phyloP scores from a whole-genome alignment of 2,329 filamentous ascomycete species.

The Colletotrichum tanaceti region DNA sequence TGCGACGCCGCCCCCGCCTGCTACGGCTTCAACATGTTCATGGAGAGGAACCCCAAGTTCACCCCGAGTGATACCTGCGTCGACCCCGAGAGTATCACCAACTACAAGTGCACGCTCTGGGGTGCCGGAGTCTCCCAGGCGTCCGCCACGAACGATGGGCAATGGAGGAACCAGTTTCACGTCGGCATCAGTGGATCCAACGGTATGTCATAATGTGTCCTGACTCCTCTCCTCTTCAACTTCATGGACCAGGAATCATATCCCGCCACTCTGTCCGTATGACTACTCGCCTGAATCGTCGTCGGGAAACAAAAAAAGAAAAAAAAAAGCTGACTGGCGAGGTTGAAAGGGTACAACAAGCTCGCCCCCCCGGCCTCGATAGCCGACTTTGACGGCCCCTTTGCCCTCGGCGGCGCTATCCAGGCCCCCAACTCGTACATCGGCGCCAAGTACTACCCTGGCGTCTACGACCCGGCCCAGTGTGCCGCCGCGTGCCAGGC shows the following conservation, averaged over 20 bases:
- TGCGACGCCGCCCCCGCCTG: constrained; percentile 32
- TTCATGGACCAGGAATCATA: no score
- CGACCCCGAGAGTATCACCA: constrained; percentile 26
- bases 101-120: constrained; percentile 32
- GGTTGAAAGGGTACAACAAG: constrained; percentile 17
- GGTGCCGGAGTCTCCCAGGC: constrained; percentile 1
- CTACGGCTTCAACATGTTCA: constrained; percentile 31
- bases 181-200: constrained; percentile 39
- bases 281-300: no score
- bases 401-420: constrained; percentile 12
- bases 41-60: constrained; percentile 25
- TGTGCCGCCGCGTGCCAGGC: constrained; percentile 27
- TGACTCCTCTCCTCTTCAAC: no score
- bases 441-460: constrained; percentile 19
- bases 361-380: neutral
- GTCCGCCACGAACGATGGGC: constrained; percentile 34
- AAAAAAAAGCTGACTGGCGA: neutral
- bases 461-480: constrained; percentile 17
- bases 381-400: neutral
- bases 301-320: no score
- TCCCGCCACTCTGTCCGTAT: no score
- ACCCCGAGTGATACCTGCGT: constrained; percentile 16
- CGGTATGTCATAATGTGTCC: no score
- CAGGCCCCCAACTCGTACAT: constrained; percentile 26
- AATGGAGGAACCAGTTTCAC: constrained; percentile 37